A percentile compares a stretch with the other conserved stretches of the same genome.
Conservation (phyloP, 2,329 filamentous ascomycete species). For the Phialophora macrospora region DNA sequence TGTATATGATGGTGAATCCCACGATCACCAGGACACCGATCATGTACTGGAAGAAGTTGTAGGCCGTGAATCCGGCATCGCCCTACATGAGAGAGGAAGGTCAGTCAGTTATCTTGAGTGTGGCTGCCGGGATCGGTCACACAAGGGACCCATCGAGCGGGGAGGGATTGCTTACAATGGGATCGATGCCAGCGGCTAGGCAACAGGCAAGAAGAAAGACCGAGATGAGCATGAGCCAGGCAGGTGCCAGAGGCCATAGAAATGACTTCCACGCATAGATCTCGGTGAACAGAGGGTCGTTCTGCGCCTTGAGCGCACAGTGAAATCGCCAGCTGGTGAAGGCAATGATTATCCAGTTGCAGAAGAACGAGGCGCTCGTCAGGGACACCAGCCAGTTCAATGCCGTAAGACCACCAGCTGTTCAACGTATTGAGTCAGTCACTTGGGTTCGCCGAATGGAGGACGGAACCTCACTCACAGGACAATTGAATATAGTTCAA, state of each 20-base stretch:
- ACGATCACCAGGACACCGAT: slow-evolving; percentile 41
- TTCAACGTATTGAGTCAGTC: neutral
- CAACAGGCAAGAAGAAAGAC: slow-evolving; percentile 35
- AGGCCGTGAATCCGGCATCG: slow-evolving; percentile 24
- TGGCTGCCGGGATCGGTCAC: neutral
- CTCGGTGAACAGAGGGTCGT: slow-evolving; percentile 40
- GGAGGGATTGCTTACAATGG: slow-evolving; percentile 16
- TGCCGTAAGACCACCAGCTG: slow-evolving; percentile 31
- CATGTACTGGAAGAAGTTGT: slow-evolving; percentile 42
- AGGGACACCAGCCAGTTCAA: slow-evolving; percentile 43
- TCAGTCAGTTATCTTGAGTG: neutral
- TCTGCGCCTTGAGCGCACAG: slow-evolving; percentile 40
- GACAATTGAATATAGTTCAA: slow-evolving; percentile 45
- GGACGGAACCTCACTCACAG: slow-evolving; percentile 23
- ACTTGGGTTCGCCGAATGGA: neutral
- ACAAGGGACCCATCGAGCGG: neutral
- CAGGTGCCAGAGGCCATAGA: slow-evolving; percentile 42
- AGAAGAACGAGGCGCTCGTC: slow-evolving; percentile 44
- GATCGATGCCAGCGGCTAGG: slow-evolving; percentile 28
- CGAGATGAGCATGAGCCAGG: slow-evolving; percentile 39
- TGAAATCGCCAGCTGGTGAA: slow-evolving; percentile 45
- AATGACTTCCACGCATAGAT: slow-evolving; percentile 42
- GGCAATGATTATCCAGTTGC: slow-evolving; percentile 45
- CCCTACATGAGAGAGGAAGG: slow-evolving; percentile 5
- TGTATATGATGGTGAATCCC: slow-evolving; percentile 38